Evolutionary conservation across 768 basidiomycete species (phyloP), one percentile per base, ranked within the genome.

Genomic region (Naganishia kalamii): DNA sequence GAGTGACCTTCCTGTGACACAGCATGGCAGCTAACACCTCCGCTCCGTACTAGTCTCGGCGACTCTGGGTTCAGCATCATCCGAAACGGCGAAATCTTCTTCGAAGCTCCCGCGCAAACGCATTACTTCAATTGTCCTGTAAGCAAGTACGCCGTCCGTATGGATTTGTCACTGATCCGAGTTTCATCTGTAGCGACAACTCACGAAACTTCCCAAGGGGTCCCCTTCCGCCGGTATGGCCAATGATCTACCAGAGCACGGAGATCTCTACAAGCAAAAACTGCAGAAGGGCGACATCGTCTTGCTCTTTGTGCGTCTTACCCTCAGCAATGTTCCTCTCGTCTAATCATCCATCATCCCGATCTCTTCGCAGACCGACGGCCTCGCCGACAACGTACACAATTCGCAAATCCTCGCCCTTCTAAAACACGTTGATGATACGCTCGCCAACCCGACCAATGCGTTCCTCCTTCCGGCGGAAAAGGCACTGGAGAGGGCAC

Each of bases 121-220:
- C 73, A 75, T 59, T 75, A 70, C 65, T 78, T 78, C 68, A 78
- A 78, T 60, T 75, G 73, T 60, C 77, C 77, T 15, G 74, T 75
- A 57, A 63, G 72, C 68, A 27, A 27, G 19, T 7, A 1, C 17
- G 8, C 40, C 6, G 25, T 44, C 25, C 44, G 27, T 5, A 19
- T n/a, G 5, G 27, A 21, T 19, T 2, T 30, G 21, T 19, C 11
- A 35, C 29, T 32, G 23, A 27, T 33, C 35, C 19, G 35, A 15
- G 11, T 1, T 29, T 63, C 19, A 15, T 17, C 25, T 21, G 27
- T 43, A 71, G 68, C 11, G 68, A 23, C 69, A 72, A 68, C 61
- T 70, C 30, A 68, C 69, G 12, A 67, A 67, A 33, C 40, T 44
- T 29, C 25, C 37, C n/a, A 63, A 62, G n/a, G 49, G 57, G 3